Evolutionary conservation across 768 basidiomycete species (phyloP), one percentile per base, ranked within the genome.

Genomic region (Mrakia blollopis): DNA sequence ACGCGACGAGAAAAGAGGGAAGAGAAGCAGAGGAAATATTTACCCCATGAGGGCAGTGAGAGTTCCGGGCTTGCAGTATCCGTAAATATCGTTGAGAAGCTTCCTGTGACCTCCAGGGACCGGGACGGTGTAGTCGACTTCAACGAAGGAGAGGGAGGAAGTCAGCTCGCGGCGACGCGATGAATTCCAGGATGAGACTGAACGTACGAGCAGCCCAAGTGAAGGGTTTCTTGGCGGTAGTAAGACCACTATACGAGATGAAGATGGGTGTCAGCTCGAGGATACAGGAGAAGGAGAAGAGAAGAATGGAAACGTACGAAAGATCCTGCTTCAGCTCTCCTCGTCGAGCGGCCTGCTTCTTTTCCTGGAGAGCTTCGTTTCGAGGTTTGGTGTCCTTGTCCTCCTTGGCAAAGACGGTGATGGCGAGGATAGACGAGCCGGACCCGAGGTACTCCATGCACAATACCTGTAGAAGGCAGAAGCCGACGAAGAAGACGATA

Each of bases 61-160:
- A 82, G 89, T 92, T 7, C 93, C 93, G 0, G 92, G 93, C 14
- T 88, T 88, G 28, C 92, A 92, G 82, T 87, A 94, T 0, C 92
- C 92, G 39, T 89, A 91, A 18, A 94, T 87, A 65, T 91, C 87
- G 79, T 92, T 87, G 74, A 93, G 85, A 2, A 93, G 85, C 54
- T 79, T 78, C 57, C 83, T 30, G 73, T 80, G 80, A 8, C 78
- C 79, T 80, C 28, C 79, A 80, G 52, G 81, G 80, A 28, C 83
- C 77, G 80, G 72, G 39, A 82, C 82, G 44, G 79, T 82, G 76
- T 82, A 81, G 23, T 79, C 77, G 74, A 85, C 47, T 50, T 2
- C 2, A 21, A 18, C 16, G 18, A 18, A 50, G 47, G 18, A 50
- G 47, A 50, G 47, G 21, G 47, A 14, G 18, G 21, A 2, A 18